Base-by-base conservation (phyloP, 2,329 filamentous ascomycete species). In the Aspergillus floridensis region DNA sequence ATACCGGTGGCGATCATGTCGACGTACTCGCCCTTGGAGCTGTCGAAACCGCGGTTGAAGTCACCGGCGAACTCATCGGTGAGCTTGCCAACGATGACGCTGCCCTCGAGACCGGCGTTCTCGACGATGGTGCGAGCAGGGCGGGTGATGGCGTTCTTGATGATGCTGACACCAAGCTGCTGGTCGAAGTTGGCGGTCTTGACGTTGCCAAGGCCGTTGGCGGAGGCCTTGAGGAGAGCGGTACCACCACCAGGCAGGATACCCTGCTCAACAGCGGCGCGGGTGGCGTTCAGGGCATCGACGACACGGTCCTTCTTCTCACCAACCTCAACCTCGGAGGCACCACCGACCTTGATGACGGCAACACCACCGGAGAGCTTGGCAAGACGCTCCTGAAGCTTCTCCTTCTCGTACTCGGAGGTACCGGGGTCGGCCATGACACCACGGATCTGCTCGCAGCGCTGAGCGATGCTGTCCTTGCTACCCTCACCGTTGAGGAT, bases 251-350 rank as follows among this genome's bases (percentile, higher is more conserved):
- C 95, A 69, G 95, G 95, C 67, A 99, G 89, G 79, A 99, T 99
- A 81, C 95, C 95, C 82, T 98, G 93, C 86, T 99, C 95, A 67
- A 99, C 95, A 72, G 95, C 95, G 70, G 95, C 95, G 72, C 95
- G 93, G 67, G 95, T 99, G 69, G 95, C 95, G 81, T 99, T 99
- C 63, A 99, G 84, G 61, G 95, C 95, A 80, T 99, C 95, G 64
- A 99, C 95, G 72, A 98, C 96, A 77, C 95, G 92, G 80, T 99
- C 95, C 88, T 99, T 99, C 92, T 99, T 99, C 88, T 99, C 95
- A 69, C 93, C 90, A 59, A 99, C 95, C 85, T 99, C 95, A 66
- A 99, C 93, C 82, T 99, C 95, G 65, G 93, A 98, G 65, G 93
- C 86, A 78, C 95, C 95, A 72, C 95, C 95, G 65, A 99, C 95